Percentiles rank a stretch among this genome's conserved stretches.
phyloP scores from a whole-genome alignment of 2,329 filamentous ascomycete genomes.

The Xylaria polymorpha region DNA sequence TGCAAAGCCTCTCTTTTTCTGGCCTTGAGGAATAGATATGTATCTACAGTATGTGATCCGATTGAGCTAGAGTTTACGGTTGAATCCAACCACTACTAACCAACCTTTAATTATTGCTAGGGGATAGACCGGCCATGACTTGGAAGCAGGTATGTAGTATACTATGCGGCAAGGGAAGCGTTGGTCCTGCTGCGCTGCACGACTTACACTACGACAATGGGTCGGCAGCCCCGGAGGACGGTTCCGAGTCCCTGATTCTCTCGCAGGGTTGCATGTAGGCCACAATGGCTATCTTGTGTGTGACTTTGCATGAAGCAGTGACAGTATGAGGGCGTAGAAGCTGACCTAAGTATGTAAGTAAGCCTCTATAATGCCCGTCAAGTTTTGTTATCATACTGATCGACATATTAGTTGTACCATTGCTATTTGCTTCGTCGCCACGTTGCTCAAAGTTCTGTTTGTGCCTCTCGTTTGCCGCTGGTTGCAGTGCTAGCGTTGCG shows the following conservation, averaged over 20 bases:
- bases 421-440: background rate
- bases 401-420: background rate
- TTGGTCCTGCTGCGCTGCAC: background rate
- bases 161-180: background rate
- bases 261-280: no score
- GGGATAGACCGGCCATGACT: background rate
- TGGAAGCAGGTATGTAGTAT: background rate
- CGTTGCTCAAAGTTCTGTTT: background rate
- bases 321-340: no score
- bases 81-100: background rate
- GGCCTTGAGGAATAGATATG: no score
- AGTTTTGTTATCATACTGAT: background rate
- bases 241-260: background rate
- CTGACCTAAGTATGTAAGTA: background rate
- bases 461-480: background rate
- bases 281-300: background rate
- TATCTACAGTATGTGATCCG: background rate
- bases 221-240: background rate
- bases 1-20: background rate
- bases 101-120: background rate
- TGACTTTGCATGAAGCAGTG: no score
- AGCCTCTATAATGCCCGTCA: background rate
- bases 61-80: background rate
- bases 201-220: background rate
- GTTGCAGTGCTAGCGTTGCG: no score